These are phyloP conservation scores for Gossypium australe DNA, from an alignment of 345 rosid genomes.

Conservation along the genomic window DNA sequence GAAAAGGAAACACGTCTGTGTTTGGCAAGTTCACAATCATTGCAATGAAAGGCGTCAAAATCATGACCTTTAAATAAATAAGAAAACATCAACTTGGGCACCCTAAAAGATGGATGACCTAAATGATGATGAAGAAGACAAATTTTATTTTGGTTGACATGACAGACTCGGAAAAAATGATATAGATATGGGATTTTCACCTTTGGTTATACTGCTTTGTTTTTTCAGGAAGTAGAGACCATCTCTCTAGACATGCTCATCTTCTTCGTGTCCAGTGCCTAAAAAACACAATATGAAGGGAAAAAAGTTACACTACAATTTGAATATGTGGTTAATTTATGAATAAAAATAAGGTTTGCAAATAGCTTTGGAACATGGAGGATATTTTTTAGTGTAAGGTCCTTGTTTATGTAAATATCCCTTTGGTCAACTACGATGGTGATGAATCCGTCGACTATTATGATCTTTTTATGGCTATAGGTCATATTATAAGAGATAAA, in stretches of 20 bases:
- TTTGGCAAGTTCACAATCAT: neutral
- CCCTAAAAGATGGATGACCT: neutral
- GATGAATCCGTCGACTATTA: neutral
- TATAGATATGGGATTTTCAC: neutral
- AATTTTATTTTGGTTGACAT: too few species aligned
- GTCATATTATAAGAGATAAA: neutral
- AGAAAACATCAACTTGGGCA: too few species aligned
- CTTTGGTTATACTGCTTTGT: too few species aligned
- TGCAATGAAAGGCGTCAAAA: neutral
- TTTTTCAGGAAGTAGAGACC: neutral
- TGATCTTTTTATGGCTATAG: neutral
- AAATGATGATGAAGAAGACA: neutral
- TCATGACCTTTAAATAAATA: neutral
- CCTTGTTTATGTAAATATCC: neutral
- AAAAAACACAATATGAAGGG: neutral
- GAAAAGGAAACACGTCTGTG: neutral
- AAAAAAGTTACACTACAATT: neutral
- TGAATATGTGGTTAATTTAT: neutral
- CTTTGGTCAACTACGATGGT: neutral
- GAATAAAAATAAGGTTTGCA: neutral
- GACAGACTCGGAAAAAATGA: too few species aligned
- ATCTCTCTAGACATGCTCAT: neutral
- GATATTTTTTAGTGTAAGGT: neutral
- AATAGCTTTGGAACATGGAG: neutral
- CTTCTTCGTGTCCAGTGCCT: neutral